Base-by-base conservation (phyloP, 2,329 filamentous ascomycete species). In the Aspergillus ochraceus region DNA sequence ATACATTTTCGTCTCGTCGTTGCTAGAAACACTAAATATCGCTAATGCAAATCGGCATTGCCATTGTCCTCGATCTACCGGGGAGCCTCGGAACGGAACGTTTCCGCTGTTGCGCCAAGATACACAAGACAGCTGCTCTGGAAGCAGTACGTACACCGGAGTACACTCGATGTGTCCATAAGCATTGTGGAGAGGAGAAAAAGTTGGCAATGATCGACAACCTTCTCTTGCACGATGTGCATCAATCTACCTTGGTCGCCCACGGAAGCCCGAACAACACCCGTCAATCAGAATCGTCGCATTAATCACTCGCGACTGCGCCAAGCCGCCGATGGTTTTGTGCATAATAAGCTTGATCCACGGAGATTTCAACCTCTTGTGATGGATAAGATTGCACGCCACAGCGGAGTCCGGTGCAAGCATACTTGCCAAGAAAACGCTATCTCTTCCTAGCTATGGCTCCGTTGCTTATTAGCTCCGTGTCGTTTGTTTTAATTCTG, bases 301-400 rank as follows among this genome's bases (percentile, higher is more conserved):
- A 47, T 47, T 47, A 47, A 47, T 24, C 45, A 47, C 45, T 14
- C 45, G 9, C 45, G 36, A 47, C 45, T 20, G 19, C 19, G 59
- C 59, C 59, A 61, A 61, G 59, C 55, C 39, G 14, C 46, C 52
- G 59, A 24, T 29, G 57, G 58, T 58, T 60, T 42, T 54, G 55
- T 54, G 45, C 20, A 36, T 30, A 39, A 45, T 39, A 53, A 59
- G 60, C 46, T 59, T 59, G 56, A 54, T 52, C 24, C 26, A 54
- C 32, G 45, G 19, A 47, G 8, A 29, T 42, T 52, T 26, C 26
- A 49, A 11, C 24, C 17, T 32, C 19, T 17, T 24, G 17, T 20
- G 30, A 51, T 54, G 42, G 17, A 52, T 58, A 29, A 24, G 6
- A 46, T 52, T 52, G 22, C 36, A 50, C 49, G 32, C 53, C 53